Conservation (phyloP, 1,284 basidiomycete species). For the Ganoderma resinaceum region DNA sequence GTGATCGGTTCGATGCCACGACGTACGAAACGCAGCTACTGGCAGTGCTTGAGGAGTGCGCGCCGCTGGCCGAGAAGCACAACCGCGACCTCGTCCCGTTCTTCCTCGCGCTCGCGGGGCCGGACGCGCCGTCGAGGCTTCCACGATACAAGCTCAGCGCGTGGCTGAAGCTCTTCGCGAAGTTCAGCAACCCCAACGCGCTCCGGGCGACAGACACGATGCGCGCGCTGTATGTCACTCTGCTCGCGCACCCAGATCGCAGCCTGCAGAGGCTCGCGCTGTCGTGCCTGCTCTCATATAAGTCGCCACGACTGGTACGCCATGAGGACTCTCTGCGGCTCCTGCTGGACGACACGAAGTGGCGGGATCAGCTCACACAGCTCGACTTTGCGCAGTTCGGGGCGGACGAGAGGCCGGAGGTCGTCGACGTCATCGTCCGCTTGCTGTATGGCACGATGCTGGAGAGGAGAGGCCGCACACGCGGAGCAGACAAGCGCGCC, state of each 20-base stretch:
- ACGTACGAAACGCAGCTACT: constrained; percentile 88
- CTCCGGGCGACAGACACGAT: constrained; percentile 77
- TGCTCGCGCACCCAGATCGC: constrained; percentile 90
- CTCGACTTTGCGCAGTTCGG: constrained; percentile 76
- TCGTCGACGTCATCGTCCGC: constrained; percentile 81
- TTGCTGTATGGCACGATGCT: constrained; percentile 92
- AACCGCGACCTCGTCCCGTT: constrained; percentile 82
- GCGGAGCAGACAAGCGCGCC: constrained; percentile 77
- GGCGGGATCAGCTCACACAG: constrained; percentile 87
- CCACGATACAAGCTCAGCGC: constrained; percentile 65
- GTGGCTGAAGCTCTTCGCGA: constrained; percentile 90
- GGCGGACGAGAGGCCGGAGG: constrained; percentile 65
- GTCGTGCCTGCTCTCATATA: constrained; percentile 87
- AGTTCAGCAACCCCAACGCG: constrained; percentile 92
- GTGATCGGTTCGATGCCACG: constrained; percentile 75
- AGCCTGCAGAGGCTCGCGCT: constrained; percentile 82
- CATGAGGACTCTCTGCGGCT: constrained; percentile 75
- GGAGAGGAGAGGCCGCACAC: constrained; percentile 77
- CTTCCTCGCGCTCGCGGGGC: constrained; percentile 69
- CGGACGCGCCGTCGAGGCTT: constrained; percentile 50
- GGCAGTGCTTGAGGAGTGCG: constrained; percentile 67
- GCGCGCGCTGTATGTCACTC: constrained; percentile 69
- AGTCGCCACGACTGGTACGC: constrained; percentile 69
- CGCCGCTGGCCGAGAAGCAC: constrained; percentile 82
- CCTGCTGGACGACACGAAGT: constrained; percentile 87